A percentile compares a stretch with the other conserved stretches of the same genome.
Evolutionary conservation across 768 basidiomycete species (phyloP).

Genomic region (Amanita phalloides): DNA sequence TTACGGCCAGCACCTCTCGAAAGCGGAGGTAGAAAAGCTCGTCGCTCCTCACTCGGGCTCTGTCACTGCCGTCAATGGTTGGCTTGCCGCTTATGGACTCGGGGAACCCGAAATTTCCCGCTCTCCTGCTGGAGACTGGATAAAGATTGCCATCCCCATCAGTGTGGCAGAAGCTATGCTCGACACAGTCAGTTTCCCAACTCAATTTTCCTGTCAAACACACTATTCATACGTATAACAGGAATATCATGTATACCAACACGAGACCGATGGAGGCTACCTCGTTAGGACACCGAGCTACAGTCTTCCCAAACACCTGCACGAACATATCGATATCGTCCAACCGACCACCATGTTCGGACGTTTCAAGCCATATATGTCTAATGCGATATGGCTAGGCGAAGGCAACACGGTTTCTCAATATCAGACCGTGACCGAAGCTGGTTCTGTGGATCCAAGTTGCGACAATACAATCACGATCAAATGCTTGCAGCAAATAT

Average conservation of each 20-base stretch:
- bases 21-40: slow-evolving; percentile 53
- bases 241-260: slow-evolving; percentile 45
- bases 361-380: slow-evolving; percentile 33
- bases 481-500: slow-evolving; percentile 40
- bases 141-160: slow-evolving; percentile 49
- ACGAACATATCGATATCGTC: slow-evolving; percentile 52
- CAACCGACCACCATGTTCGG: slow-evolving; percentile 65
- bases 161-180: slow-evolving; percentile 56
- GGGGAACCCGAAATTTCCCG: slow-evolving; percentile 30
- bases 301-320: slow-evolving; percentile 46
- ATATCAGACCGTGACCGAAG: slow-evolving; percentile 12
- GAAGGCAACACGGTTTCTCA: slow-evolving; percentile 12
- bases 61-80: slow-evolving; percentile 43
- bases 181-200: slow-evolving; percentile 28
- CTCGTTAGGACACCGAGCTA: slow-evolving; percentile 56
- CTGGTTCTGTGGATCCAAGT: slow-evolving; percentile 34
- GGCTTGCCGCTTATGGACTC: slow-evolving; percentile 50
- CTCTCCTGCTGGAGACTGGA: slow-evolving; percentile 59
- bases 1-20: slow-evolving; percentile 47
- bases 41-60: slow-evolving; percentile 49
- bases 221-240: not conserved
- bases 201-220: not conserved
- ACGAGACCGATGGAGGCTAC: slow-evolving; percentile 33
- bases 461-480: slow-evolving; percentile 41
- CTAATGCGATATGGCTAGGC: slow-evolving; percentile 24